These are phyloP conservation scores for Botryobasidium botryosum DNA, from an alignment of 768 basidiomycete species.

Conservation along the genomic window DNA sequence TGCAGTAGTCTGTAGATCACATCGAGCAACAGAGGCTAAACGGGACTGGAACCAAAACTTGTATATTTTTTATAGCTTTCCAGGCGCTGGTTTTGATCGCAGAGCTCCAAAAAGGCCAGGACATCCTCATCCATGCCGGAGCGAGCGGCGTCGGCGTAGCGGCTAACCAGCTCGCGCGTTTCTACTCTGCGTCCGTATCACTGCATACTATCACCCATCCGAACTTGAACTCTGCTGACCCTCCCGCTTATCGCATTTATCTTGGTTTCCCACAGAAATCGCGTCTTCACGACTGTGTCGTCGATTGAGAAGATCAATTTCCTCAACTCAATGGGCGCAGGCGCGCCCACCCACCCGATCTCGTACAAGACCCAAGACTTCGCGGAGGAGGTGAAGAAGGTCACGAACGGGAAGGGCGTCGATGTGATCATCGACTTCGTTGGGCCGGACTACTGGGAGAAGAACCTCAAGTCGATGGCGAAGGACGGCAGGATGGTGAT, in stretches of 20 bases:
- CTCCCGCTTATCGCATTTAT: neutral
- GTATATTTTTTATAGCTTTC: slow-evolving; percentile 26
- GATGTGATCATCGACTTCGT: slow-evolving; percentile 79
- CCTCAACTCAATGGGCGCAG: slow-evolving; percentile 35
- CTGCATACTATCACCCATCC: neutral
- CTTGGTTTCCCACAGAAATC: slow-evolving; percentile 26
- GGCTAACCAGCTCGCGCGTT: slow-evolving; percentile 70
- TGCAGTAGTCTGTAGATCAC: slow-evolving; percentile 14
- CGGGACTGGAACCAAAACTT: slow-evolving; percentile 1
- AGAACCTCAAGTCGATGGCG: slow-evolving; percentile 17
- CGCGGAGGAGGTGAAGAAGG: slow-evolving; percentile 47
- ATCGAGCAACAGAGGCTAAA: slow-evolving; percentile 3
- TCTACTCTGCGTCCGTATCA: slow-evolving; percentile 47
- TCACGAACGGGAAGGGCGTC: slow-evolving; percentile 55
- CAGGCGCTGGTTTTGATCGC: slow-evolving; percentile 52
- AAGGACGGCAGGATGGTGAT: slow-evolving; percentile 18
- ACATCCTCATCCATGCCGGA: slow-evolving; percentile 79
- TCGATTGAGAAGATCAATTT: slow-evolving; percentile 70
- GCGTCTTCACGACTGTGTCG: slow-evolving; percentile 76
- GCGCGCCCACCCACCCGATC: slow-evolving; percentile 54
- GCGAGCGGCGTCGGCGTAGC: slow-evolving; percentile 83
- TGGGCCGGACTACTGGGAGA: slow-evolving; percentile 24
- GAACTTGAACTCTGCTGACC: neutral
- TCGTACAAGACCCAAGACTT: slow-evolving; percentile 83
- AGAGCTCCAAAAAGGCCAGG: slow-evolving; percentile 46